Conservation (phyloP, 2,329 filamentous ascomycete species). For the Cladosporium sp. region DNA sequence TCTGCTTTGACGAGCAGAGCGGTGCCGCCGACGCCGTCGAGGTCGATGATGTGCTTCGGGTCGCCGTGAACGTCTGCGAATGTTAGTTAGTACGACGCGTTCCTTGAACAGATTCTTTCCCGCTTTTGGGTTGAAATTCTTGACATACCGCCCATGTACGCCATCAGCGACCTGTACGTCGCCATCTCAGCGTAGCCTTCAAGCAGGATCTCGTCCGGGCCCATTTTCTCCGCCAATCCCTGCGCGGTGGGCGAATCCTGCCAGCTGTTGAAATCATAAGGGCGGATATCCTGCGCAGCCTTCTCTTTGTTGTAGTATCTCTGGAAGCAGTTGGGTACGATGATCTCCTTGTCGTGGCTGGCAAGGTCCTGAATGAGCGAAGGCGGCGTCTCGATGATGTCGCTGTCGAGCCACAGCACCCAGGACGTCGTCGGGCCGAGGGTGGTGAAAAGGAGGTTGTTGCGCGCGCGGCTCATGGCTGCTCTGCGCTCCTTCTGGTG, state of each 20-base stretch:
- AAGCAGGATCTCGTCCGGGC: slow-evolving; percentile 84
- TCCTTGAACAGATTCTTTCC: too few species aligned
- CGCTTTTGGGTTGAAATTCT: not conserved
- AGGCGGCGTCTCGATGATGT: slow-evolving; percentile 84
- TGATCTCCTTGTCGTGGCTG: slow-evolving; percentile 80
- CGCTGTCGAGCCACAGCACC: slow-evolving; percentile 94
- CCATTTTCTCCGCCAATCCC: slow-evolving; percentile 76
- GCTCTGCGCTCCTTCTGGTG: slow-evolving; percentile 85
- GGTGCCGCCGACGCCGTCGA: slow-evolving; percentile 93
- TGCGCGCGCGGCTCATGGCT: slow-evolving; percentile 90
- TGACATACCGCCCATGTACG: slow-evolving; percentile 65
- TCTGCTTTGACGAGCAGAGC: slow-evolving; percentile 93
- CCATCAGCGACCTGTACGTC: slow-evolving; percentile 90
- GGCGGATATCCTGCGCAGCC: slow-evolving; percentile 70
- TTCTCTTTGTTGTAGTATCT: slow-evolving; percentile 69
- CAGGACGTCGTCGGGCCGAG: slow-evolving; percentile 87
- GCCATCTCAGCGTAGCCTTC: slow-evolving; percentile 93
- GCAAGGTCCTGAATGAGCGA: slow-evolving; percentile 90
- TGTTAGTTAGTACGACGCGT: not conserved
- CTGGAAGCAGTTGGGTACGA: slow-evolving; percentile 96
- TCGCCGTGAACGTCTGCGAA: slow-evolving; percentile 33
- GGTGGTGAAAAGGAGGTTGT: slow-evolving; percentile 92
- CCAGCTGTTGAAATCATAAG: slow-evolving; percentile 99
- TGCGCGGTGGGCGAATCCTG: slow-evolving; percentile 81
- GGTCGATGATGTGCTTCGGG: slow-evolving; percentile 51